Evolutionary conservation across 306 rosid genomes (phyloP).

Genomic region (Quercus parvula): DNA sequence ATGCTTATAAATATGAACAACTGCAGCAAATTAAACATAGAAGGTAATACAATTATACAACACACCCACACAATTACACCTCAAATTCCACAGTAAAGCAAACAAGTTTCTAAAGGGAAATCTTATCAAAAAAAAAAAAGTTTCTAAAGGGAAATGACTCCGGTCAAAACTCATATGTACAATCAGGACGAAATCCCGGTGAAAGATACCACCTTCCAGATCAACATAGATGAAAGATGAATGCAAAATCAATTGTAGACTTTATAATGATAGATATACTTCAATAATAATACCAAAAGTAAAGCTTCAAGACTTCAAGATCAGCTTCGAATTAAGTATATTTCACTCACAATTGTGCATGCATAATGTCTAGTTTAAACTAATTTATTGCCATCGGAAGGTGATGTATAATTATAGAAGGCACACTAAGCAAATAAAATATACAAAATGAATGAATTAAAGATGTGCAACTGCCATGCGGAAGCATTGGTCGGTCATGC

Average conservation of each 20-base stretch:
- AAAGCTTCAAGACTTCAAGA: neutral
- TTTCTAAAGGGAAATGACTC: neutral
- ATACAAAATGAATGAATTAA: neutral
- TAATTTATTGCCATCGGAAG: neutral
- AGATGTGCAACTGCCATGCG: neutral
- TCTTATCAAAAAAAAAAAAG: no score
- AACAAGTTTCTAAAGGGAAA: no score
- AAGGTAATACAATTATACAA: neutral
- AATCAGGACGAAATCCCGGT: neutral
- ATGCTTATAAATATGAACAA: slow-evolving; percentile 19
- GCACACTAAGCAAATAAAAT: neutral
- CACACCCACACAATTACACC: neutral
- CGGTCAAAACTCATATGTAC: neutral
- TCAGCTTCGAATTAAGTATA: neutral
- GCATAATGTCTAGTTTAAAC: neutral
- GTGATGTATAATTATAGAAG: neutral
- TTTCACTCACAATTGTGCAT: neutral
- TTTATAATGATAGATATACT: no score
- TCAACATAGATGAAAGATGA: neutral
- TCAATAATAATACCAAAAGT: neutral
- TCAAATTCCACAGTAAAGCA: neutral
- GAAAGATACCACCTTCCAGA: neutral
- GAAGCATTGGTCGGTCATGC: neutral
- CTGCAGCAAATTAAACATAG: slow-evolving; percentile 7
- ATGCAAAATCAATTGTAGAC: neutral